phyloP scores from a whole-genome alignment of 108 stramenopile genomes.

The Nitzschia putrida region DNA sequence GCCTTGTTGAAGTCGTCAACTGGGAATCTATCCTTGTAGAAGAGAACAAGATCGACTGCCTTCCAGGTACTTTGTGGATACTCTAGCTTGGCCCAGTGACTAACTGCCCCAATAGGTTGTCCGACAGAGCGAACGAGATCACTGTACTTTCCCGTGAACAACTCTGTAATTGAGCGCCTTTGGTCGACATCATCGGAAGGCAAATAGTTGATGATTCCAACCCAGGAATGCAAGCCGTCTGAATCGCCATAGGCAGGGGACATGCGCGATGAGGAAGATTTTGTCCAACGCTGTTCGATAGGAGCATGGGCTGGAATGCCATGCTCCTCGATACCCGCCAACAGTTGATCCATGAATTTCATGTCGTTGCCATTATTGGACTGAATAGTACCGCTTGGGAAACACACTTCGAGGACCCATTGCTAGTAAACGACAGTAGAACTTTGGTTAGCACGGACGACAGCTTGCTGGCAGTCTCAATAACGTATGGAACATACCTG shows the following conservation, averaged over 20 bases:
- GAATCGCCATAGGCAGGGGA: constrained; percentile 83
- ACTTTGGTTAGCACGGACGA: background rate
- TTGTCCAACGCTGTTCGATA: constrained; percentile 98
- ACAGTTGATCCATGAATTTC: constrained; percentile 76
- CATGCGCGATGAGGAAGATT: constrained; percentile 80
- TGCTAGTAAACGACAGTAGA: constrained; percentile 61
- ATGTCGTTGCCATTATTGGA: constrained; percentile 72
- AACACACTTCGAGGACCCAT: constrained; percentile 96
- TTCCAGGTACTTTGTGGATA: constrained; percentile 47
- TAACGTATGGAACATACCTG: constrained; percentile 39
- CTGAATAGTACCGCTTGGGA: constrained; percentile 84
- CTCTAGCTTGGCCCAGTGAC: constrained; percentile 97
- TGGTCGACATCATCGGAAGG: constrained; percentile 77
- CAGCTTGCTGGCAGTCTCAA: background rate
- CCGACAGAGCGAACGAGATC: constrained; percentile 71
- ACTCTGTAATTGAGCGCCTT: constrained; percentile 78
- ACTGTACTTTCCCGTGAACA: constrained; percentile 79
- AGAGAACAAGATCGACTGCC: constrained; percentile 46
- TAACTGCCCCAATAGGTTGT: constrained; percentile 60
- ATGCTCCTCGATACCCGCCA: constrained; percentile 79
- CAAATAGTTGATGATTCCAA: constrained; percentile 96
- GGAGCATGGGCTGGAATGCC: constrained; percentile 92
- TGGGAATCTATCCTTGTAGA: constrained; percentile 54
- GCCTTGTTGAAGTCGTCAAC: constrained; percentile 64
- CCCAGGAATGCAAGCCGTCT: constrained; percentile 73